These are phyloP conservation scores for Aspergillus sp. DNA, from an alignment of 2,329 filamentous ascomycete species.

Conservation along the genomic window DNA sequence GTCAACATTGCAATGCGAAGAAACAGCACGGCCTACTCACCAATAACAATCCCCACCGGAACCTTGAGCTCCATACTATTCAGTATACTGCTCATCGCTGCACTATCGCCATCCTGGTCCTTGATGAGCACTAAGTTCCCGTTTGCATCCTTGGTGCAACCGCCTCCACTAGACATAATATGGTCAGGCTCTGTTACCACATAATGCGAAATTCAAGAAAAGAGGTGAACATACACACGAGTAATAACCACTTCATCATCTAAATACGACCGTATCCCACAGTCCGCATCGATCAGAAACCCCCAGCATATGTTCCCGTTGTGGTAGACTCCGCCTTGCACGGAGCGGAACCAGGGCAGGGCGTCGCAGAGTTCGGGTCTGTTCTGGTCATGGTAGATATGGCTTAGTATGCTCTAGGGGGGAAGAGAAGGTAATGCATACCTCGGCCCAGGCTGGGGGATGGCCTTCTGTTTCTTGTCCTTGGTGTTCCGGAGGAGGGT, in stretches of 20 bases:
- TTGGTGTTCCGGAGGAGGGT: too few species aligned
- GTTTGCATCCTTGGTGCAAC: conserved; percentile 49
- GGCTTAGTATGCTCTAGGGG: background rate
- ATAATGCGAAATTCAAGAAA: background rate
- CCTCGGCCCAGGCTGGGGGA: conserved; percentile 60
- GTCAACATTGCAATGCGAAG: background rate
- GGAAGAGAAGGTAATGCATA: too few species aligned
- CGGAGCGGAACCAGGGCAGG: conserved; percentile 62
- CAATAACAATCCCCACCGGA: conserved; percentile 60
- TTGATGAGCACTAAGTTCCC: conserved; percentile 51
- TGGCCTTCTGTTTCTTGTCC: conserved; percentile 22
- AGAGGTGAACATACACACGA: conserved; percentile 53
- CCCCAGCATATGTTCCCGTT: conserved; percentile 54
- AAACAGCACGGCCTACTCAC: conserved; percentile 37
- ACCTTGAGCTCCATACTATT: conserved; percentile 51
- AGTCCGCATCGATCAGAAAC: conserved; percentile 61
- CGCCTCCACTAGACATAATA: conserved; percentile 52
- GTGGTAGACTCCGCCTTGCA: conserved; percentile 62
- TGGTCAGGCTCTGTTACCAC: too few species aligned
- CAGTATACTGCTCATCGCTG: conserved; percentile 44
- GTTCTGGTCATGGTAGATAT: background rate
- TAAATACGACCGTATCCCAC: conserved; percentile 59
- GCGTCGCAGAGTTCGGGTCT: conserved; percentile 63
- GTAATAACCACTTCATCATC: conserved; percentile 65
- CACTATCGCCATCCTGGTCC: conserved; percentile 45